Evolutionary conservation across 176 grass and related monocot species (phyloP).

Genomic region (Carex myosuroides): DNA sequence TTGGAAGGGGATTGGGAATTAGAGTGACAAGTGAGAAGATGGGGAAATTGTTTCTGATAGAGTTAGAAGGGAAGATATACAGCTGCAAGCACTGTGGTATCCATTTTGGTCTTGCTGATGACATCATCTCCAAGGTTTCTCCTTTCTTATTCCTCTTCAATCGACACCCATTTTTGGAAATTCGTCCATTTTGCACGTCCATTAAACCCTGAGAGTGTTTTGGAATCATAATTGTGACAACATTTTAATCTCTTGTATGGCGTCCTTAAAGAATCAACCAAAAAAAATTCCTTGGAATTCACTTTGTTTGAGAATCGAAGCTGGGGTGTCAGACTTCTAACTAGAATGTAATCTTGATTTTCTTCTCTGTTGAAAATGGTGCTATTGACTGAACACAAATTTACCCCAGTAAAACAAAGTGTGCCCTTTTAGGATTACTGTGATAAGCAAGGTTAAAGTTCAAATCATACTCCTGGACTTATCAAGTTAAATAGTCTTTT

Average conservation of each 20-base stretch:
- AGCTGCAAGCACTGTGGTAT: constrained; percentile 80
- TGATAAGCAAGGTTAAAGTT: not conserved
- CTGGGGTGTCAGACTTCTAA: not conserved
- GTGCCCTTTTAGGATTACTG: not conserved
- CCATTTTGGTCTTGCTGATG: constrained; percentile 48
- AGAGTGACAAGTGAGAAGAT: constrained; percentile 3
- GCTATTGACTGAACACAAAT: not conserved
- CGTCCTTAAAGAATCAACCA: not conserved
- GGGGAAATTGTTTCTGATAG: constrained; percentile 67
- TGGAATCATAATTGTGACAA: not conserved
- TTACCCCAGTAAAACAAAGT: not conserved
- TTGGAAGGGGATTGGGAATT: not conserved
- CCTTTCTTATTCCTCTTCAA: not conserved
- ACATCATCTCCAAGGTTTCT: constrained; percentile 77
- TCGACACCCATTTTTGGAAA: not conserved
- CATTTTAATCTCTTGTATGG: not conserved
- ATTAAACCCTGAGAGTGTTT: too few species aligned
- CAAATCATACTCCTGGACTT: not conserved
- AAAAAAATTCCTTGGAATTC: not conserved
- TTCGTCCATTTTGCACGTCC: too few species aligned
- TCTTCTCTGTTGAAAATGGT: not conserved
- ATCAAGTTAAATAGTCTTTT: not conserved
- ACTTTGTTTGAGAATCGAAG: not conserved
- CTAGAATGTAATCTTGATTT: not conserved
- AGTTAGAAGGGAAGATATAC: constrained; percentile 69